These are phyloP conservation scores for Collybia sordida DNA, from an alignment of 768 basidiomycete species.

Conservation along the genomic window DNA sequence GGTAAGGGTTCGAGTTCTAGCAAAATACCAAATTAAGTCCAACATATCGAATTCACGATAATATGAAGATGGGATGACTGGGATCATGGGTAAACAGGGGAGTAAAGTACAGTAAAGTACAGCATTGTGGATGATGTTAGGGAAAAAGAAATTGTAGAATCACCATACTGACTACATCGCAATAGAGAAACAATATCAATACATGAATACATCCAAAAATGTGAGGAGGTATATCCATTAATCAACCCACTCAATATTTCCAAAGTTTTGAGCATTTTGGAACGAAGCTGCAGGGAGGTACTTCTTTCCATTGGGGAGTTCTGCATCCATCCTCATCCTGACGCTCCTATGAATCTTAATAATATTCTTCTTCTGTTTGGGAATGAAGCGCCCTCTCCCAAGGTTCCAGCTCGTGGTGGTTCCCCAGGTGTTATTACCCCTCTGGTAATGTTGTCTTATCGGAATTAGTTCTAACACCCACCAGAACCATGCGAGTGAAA, in stretches of 20 bases:
- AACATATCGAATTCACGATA: too few relatives aligned
- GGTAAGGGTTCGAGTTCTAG: too few relatives aligned
- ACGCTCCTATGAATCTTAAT: conserved; percentile 51
- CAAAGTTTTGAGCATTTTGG: conserved; percentile 13
- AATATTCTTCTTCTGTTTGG: conserved; percentile 33
- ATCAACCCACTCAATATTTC: conserved; percentile 19
- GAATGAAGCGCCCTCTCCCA: conserved; percentile 39
- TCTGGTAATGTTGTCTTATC: conserved; percentile 33
- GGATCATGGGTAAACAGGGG: too few relatives aligned
- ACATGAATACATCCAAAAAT: too few relatives aligned
- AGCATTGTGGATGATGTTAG: too few relatives aligned
- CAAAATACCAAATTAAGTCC: too few relatives aligned
- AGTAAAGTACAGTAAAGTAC: too few relatives aligned
- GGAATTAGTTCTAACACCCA: conserved; percentile 63
- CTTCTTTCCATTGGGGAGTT: conserved; percentile 28
- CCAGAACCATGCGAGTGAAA: conserved; percentile 42
- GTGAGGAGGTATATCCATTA: not conserved
- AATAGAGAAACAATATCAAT: too few relatives aligned
- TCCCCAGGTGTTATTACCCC: conserved; percentile 27
- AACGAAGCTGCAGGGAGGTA: conserved; percentile 40
- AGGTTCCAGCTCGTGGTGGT: conserved; percentile 28
- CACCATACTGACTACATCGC: too few relatives aligned
- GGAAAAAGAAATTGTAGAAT: too few relatives aligned
- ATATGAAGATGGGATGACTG: too few relatives aligned
- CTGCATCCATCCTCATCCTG: conserved; percentile 53